These are phyloP conservation scores for Phytophthora pisi DNA, from an alignment of 352 stramenopile genomes.

Conservation along the genomic window DNA sequence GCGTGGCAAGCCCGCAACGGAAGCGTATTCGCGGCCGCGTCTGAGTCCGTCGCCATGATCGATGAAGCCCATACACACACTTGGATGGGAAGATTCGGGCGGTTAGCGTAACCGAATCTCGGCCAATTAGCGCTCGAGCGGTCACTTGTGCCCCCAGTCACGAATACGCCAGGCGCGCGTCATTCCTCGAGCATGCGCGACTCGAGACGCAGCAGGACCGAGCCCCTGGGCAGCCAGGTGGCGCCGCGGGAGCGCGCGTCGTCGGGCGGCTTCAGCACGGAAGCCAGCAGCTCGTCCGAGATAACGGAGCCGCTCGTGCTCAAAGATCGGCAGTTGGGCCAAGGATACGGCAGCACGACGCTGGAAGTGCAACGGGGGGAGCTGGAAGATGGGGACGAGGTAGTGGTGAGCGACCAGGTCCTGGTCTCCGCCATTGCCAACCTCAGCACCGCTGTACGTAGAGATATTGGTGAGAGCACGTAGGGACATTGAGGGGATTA, in stretches of 20 bases:
- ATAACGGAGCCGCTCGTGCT: slow-evolving; percentile 24
- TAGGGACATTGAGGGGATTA: no score
- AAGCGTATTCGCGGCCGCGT: no score
- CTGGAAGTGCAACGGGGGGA: slow-evolving; percentile 4
- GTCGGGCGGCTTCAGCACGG: slow-evolving; percentile 11
- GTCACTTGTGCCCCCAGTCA: slow-evolving; percentile 14
- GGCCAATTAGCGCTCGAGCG: slow-evolving; percentile 13
- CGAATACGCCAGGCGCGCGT: slow-evolving; percentile 11
- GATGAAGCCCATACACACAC: slow-evolving; percentile 1
- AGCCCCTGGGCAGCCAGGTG: slow-evolving; percentile 19
- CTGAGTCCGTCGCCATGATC: no score
- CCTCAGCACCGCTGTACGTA: slow-evolving; percentile 75
- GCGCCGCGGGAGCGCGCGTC: slow-evolving; percentile 23
- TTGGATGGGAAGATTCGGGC: slow-evolving; percentile 10
- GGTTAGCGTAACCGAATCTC: slow-evolving; percentile 26
- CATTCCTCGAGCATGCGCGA: slow-evolving; percentile 12
- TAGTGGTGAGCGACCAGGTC: slow-evolving; percentile 45
- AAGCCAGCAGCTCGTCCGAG: slow-evolving; percentile 29
- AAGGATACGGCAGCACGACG: slow-evolving; percentile 32
- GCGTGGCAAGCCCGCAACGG: no score
- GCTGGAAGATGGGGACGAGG: slow-evolving; percentile 4
- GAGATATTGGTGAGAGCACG: background rate
- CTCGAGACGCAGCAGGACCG: slow-evolving; percentile 13
- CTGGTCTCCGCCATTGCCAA: slow-evolving; percentile 82
- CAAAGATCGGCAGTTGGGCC: slow-evolving; percentile 22